Evolutionary conservation across 495 filamentous ascomycete genomes (phyloP).

Genomic region (Lepraria neglecta): DNA sequence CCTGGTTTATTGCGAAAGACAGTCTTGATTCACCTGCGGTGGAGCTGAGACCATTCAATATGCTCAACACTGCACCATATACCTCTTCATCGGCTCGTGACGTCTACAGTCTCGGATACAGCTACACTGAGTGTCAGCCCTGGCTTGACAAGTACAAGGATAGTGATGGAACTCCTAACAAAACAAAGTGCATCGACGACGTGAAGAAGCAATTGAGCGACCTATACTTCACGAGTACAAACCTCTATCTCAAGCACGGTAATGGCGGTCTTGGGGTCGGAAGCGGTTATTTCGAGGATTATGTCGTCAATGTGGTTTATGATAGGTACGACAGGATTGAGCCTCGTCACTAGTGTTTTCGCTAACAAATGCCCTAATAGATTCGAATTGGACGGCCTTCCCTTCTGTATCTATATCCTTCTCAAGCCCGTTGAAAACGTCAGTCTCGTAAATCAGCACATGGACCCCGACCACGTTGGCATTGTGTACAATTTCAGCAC

Average conservation of each 20-base stretch:
- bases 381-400: neutral
- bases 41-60: no score
- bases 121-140: no score
- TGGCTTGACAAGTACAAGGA: no score
- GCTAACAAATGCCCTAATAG: neutral
- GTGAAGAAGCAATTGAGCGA: neutral
- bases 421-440: neutral
- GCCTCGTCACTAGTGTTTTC: neutral
- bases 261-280: neutral
- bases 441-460: no score
- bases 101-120: no score
- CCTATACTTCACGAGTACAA: neutral
- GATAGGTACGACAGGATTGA: neutral
- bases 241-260: neutral
- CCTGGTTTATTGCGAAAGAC: neutral
- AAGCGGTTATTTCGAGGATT: no score
- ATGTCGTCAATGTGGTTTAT: neutral
- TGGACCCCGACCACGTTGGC: neutral
- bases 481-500: slow-evolving; percentile 1
- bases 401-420: neutral
- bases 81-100: no score
- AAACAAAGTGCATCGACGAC: no score
- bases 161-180: no score
- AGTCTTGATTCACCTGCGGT: no score
- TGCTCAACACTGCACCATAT: no score